Conservation (phyloP, 2,329 filamentous ascomycete species). For the Zalaria sp. region DNA sequence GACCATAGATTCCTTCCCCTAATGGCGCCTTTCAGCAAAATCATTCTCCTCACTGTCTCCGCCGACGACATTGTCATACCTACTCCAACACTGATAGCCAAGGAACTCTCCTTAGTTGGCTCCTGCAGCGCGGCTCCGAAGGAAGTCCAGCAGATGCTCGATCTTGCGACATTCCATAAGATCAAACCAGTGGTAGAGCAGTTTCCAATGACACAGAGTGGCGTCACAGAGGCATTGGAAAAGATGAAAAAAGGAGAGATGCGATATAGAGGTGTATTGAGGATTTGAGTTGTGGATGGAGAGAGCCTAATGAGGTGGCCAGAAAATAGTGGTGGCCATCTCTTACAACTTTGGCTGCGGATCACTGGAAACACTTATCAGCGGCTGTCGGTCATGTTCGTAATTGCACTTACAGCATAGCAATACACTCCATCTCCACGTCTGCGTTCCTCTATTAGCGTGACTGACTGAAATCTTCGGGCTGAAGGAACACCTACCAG, state of each 20-base stretch:
- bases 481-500: conserved; percentile 10
- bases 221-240: conserved; percentile 26
- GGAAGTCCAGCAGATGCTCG: conserved; percentile 21
- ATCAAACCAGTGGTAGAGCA: conserved; percentile 31
- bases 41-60: background rate
- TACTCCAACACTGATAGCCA: background rate
- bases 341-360: no score
- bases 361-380: no score
- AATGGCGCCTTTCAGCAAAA: background rate
- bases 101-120: background rate
- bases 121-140: background rate
- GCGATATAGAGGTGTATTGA: conserved; percentile 29
- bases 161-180: conserved; percentile 25
- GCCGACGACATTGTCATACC: background rate
- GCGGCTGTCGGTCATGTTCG: no score
- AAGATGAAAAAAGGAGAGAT: conserved; percentile 27
- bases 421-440: conserved; percentile 41
- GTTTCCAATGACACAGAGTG: conserved; percentile 25
- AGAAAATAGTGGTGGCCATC: no score
- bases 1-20: background rate
- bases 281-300: background rate
- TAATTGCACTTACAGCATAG: conserved; percentile 15
- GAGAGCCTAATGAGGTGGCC: no score
- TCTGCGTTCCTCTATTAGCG: conserved; percentile 16
- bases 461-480: no score